These are phyloP conservation scores for Aquanectria penicillioides DNA, from an alignment of 2,329 filamentous ascomycete genomes.

Conservation along the genomic window DNA sequence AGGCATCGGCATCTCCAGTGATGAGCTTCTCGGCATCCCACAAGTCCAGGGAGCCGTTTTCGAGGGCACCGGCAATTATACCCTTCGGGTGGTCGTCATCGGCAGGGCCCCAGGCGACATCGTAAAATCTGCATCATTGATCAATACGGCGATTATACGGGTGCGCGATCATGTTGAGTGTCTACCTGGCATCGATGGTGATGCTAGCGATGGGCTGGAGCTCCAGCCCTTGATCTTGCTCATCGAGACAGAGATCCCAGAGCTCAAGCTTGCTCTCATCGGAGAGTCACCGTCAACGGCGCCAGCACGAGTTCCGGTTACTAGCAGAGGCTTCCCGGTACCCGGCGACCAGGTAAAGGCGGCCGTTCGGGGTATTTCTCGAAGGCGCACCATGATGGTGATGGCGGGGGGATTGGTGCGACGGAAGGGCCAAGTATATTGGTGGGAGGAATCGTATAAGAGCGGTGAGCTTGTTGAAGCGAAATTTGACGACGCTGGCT, in stretches of 20 bases:
- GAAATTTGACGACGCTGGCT: constrained; percentile 33
- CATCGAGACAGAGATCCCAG: constrained; percentile 91
- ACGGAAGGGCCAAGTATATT: constrained; percentile 36
- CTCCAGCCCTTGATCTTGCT: constrained; percentile 79
- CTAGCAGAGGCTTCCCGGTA: constrained; percentile 80
- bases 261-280: constrained; percentile 96
- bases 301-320: constrained; percentile 93
- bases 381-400: constrained; percentile 86
- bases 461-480: constrained; percentile 28
- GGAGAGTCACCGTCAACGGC: constrained; percentile 96
- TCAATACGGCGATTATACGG: constrained; percentile 27
- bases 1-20: constrained; percentile 71
- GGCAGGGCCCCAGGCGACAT: constrained; percentile 91
- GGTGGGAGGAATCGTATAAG: constrained; percentile 30
- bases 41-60: constrained; percentile 91
- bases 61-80: constrained; percentile 93
- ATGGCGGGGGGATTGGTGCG: constrained; percentile 44
- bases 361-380: constrained; percentile 96
- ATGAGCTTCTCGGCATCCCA: constrained; percentile 86
- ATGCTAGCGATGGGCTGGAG: constrained; percentile 87
- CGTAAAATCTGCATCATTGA: constrained; percentile 78
- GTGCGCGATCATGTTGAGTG: constrained; percentile 19
- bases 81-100: constrained; percentile 82
- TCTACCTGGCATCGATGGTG: constrained; percentile 87
- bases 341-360: constrained; percentile 97